Base-by-base conservation (phyloP, 176 grass and related monocot species). In the barley (Hordeum vulgare) region DNA sequence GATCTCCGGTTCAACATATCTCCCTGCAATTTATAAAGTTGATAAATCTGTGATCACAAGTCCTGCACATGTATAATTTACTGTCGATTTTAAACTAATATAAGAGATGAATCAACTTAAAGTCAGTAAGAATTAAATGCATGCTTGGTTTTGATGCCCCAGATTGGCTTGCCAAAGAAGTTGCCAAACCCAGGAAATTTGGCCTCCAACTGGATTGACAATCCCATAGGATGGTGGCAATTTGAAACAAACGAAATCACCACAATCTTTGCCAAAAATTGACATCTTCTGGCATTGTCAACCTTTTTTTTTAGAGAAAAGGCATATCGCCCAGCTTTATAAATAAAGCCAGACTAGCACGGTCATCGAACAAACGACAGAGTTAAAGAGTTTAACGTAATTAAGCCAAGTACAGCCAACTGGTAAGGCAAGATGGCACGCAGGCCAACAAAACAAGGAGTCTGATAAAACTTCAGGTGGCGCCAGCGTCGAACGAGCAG, bases 11-110 rank as follows among this genome's bases (percentile, higher is more conserved):
- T 73, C 15, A 74, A 59, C 17, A 83, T 59, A 73, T 42, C 66
- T 26, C 84, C 88, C 88, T 90, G 84, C 36, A 66, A 83, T 73
- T 77, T 6, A 51, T 51, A n/a, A 77, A 66, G 44, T 86, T 68
- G 44, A 25, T 17, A 70, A 78, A n/a, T 45, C 20, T 74, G 26
- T 20, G 69, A 34, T 34, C 18, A 27, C 49, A 78, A 72, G 13
- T 20, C 27, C 3, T 28, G 8, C 44, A 82, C n/a, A 64, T 64
- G 27, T 44, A 54, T 20, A 40, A 77, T 12, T 3, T 2, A 74
- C 44, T 37, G 45, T 8, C 7, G 41, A 35, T 6, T 79, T 18
- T 0, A 75, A 66, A 67, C 10, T 34, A 76, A n/a, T 66, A 3
- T 60, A 79, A 42, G 44, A 64, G 1, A 71, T 56, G 33, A 66